Conservation (phyloP, 2,329 filamentous ascomycete genomes). For the Colletotrichum incanum region DNA sequence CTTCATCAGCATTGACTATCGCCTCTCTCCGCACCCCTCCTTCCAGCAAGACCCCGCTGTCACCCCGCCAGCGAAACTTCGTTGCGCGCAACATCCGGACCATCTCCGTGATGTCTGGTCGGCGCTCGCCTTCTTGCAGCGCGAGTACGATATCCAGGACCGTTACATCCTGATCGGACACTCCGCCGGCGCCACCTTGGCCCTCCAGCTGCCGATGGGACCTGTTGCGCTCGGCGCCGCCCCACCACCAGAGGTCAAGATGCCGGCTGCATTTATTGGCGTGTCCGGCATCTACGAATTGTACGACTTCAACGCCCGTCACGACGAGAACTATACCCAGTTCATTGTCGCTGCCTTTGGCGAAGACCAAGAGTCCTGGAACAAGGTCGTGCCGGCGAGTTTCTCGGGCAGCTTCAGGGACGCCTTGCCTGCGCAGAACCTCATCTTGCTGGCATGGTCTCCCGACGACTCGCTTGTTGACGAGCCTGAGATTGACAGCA, state of each 20-base stretch:
- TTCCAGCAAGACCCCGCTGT: slow-evolving; percentile 54
- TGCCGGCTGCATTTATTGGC: slow-evolving; percentile 71
- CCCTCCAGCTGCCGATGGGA: slow-evolving; percentile 72
- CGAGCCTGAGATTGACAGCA: slow-evolving; percentile 70
- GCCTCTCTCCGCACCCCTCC: slow-evolving; percentile 69
- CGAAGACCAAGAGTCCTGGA: slow-evolving; percentile 64
- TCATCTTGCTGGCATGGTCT: slow-evolving; percentile 62
- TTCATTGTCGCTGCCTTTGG: slow-evolving; percentile 77
- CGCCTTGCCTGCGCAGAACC: slow-evolving; percentile 53
- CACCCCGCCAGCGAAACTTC: slow-evolving; percentile 48
- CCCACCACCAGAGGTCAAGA: slow-evolving; percentile 49
- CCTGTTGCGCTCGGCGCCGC: slow-evolving; percentile 48
- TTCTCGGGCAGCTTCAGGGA: slow-evolving; percentile 59
- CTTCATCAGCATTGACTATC: slow-evolving; percentile 76
- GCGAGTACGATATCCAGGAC: slow-evolving; percentile 61
- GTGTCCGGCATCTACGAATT: slow-evolving; percentile 80
- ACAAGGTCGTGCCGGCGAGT: slow-evolving; percentile 67
- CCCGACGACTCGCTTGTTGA: slow-evolving; percentile 67
- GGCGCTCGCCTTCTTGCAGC: slow-evolving; percentile 65
- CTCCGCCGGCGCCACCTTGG: slow-evolving; percentile 75
- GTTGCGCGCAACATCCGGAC: slow-evolving; percentile 70
- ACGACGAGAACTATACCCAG: slow-evolving; percentile 65
- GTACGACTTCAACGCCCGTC: slow-evolving; percentile 64
- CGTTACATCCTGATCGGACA: slow-evolving; percentile 74
- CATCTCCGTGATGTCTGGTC: slow-evolving; percentile 72